Conservation (phyloP, 2,329 filamentous ascomycete genomes). For the Cercospora sesami region DNA sequence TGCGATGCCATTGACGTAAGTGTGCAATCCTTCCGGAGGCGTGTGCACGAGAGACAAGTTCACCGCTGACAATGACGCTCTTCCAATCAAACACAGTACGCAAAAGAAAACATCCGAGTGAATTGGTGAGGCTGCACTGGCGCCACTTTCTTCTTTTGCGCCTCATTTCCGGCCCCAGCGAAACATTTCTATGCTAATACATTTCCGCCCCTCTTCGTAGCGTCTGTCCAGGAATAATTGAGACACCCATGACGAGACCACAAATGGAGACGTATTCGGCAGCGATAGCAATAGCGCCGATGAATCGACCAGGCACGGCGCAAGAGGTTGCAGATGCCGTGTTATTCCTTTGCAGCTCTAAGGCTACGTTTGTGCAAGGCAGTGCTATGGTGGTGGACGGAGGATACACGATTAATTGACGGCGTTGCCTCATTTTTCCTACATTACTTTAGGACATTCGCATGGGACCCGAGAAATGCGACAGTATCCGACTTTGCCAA, state of each 20-base stretch:
- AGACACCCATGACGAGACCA: constrained; percentile 47
- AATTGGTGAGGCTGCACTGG: constrained; percentile 37
- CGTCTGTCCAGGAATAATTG: constrained; percentile 51
- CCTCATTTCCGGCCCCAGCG: background rate
- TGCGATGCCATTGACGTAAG: constrained; percentile 52
- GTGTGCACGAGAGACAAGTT: constrained; percentile 1
- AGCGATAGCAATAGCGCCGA: constrained; percentile 37
- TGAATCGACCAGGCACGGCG: constrained; percentile 48
- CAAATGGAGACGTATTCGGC: constrained; percentile 38
- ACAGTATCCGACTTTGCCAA: background rate
- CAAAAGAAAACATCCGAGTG: constrained; percentile 48
- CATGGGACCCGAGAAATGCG: background rate
- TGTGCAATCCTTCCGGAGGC: background rate
- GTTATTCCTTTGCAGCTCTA: constrained; percentile 49
- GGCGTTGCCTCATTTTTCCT: background rate
- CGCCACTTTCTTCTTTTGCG: background rate
- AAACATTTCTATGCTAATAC: background rate
- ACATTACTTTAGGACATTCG: background rate
- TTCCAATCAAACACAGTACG: constrained; percentile 43
- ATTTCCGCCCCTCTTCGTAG: constrained; percentile 27
- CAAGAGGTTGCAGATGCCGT: constrained; percentile 52
- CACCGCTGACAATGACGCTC: constrained; percentile 7
- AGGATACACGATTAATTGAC: constrained; percentile 48
- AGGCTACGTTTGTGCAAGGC: constrained; percentile 51
- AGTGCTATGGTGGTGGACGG: constrained; percentile 49